Conservation (phyloP, 2,329 filamentous ascomycete genomes). For the Trichoderma citrinoviride region DNA sequence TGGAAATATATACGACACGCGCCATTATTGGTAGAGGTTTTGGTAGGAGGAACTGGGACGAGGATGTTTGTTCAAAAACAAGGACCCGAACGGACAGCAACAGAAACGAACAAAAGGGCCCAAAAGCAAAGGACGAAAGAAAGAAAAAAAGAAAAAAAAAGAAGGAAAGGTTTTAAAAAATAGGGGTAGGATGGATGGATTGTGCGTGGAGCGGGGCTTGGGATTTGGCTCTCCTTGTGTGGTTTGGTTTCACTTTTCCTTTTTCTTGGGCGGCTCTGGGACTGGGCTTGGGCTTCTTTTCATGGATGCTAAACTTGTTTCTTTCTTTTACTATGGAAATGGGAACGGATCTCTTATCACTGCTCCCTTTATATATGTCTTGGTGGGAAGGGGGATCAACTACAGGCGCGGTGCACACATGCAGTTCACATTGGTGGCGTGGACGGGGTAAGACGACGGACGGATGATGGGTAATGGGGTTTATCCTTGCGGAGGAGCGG, state of each 20-base stretch:
- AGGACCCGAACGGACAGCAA: neutral
- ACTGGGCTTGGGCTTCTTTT: constrained; percentile 11
- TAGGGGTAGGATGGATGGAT: neutral
- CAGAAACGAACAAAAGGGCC: neutral
- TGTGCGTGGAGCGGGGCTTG: neutral
- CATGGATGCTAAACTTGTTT: neutral
- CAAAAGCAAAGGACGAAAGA: too few relatives aligned
- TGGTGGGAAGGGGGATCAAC: neutral
- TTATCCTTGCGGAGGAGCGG: too few relatives aligned
- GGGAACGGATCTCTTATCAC: neutral
- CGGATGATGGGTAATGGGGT: too few relatives aligned
- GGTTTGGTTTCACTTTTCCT: neutral
- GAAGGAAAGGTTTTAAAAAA: neutral
- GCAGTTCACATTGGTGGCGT: neutral
- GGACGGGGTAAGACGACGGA: neutral
- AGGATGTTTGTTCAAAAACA: neutral
- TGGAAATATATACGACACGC: neutral
- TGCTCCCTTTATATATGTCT: constrained; percentile 11
- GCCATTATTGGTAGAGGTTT: neutral
- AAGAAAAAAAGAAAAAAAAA: neutral
- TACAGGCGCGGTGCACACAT: constrained; percentile 1
- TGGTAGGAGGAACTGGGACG: neutral
- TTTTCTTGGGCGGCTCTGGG: constrained; percentile 15
- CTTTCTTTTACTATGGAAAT: neutral
- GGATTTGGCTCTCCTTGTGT: constrained; percentile 5